A percentile compares a stretch with the other conserved stretches of the same genome.
Conservation (phyloP, 257 asterid species). For the Primulina eburnea region DNA sequence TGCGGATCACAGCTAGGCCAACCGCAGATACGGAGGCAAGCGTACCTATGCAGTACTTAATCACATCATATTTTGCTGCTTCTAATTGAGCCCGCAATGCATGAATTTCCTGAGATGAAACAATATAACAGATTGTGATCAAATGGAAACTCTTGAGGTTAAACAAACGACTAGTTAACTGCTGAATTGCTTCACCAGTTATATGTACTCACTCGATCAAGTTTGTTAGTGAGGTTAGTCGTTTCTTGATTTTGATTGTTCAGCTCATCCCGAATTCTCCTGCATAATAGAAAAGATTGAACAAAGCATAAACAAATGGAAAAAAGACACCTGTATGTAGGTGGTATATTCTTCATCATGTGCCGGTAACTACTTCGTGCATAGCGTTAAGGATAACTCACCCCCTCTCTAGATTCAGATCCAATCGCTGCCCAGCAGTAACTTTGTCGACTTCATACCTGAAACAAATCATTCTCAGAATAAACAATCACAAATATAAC, state of each 20-base stretch:
- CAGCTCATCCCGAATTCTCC: conserved; percentile 94
- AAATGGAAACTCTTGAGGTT: conserved; percentile 3
- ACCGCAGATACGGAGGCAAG: conserved; percentile 84
- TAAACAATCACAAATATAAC: not conserved
- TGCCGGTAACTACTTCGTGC: not conserved
- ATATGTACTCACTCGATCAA: conserved; percentile 66
- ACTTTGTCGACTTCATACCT: conserved; percentile 95
- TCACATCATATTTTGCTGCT: conserved; percentile 92
- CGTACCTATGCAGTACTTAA: conserved; percentile 90
- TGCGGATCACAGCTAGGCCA: conserved; percentile 76
- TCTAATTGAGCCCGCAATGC: conserved; percentile 75
- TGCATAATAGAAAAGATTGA: conserved; percentile 29
- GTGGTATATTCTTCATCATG: not conserved
- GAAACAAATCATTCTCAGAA: conserved; percentile 30
- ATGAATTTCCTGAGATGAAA: conserved; percentile 71
- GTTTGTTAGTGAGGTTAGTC: conserved; percentile 80
- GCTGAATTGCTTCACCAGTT: not conserved
- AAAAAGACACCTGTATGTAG: not conserved
- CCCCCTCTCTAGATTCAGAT: conserved; percentile 94
- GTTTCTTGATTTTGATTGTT: conserved; percentile 85
- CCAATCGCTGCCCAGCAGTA: conserved; percentile 93
- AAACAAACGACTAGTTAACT: not conserved
- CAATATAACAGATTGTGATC: not conserved
- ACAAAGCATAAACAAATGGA: not conserved
- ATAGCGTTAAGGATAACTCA: conserved; percentile 24